Evolutionary conservation across 495 filamentous ascomycete genomes (phyloP), one percentile per base, ranked within the genome.

Genomic region (Aspergillus mulundensis): DNA sequence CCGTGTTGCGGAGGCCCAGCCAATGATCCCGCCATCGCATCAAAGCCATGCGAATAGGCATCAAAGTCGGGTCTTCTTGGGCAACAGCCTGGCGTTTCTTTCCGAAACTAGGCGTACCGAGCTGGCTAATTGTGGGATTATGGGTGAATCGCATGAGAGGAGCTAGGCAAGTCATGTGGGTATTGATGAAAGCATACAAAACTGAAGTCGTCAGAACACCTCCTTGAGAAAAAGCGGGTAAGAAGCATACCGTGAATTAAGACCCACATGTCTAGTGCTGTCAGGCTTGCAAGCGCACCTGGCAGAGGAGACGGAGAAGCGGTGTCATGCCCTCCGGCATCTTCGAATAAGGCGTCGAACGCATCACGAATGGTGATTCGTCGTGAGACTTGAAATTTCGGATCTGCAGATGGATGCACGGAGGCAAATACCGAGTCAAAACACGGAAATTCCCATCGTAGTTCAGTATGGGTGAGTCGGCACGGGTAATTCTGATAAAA

Each of bases 401-500:
- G 67, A 23, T 74, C 67, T 32, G 65, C 28, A 39, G 73, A 76
- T 42, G 75, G 75, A 48, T 78, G 72, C n/a, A 62, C 51, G 2
- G 70, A 69, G 39, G 56, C 56, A 54, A 75, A 78, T 2, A 78
- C 14, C 4, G 65, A 60, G 30, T 76, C 68, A 18, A 67, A 57
- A 36, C 69, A 72, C 7, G 75, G 75, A 15, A 78, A 56, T 7
- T 75, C 73, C 49, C 65, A 70, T 50, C 74, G 69, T 54, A 75
- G 62, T 47, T 78, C 75, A 0, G 60, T 62, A 32, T 69, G 64
- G 0, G 67, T 64, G 6, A 76, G 21, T 0, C 75, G 75, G 30
- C 72, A 75, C 0, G 75, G 75, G 39, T 73, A 75, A 20, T 78
- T 78, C 43, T 72, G 70, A 44, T 67, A 78, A 50, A 78, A 77